Base-by-base conservation (phyloP, 2,329 filamentous ascomycete species). In the Cytospora leucostoma region DNA sequence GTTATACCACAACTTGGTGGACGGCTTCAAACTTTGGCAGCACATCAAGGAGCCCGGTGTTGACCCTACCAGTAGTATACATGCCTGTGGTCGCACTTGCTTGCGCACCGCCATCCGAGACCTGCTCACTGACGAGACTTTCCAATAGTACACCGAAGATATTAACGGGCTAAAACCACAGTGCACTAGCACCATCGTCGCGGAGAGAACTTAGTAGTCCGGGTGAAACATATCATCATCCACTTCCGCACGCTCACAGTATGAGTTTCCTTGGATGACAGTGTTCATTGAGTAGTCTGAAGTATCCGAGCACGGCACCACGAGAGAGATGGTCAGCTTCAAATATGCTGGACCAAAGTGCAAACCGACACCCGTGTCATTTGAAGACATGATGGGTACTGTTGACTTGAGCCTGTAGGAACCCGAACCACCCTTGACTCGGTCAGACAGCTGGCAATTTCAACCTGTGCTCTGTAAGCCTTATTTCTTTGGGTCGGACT, bases 391-490 rank as follows among this genome's bases (percentile, higher is more conserved):
- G 51, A 49, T 15, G 15, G 52, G 51, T 33, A 37, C 40, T 55
- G 38, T 21, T 33, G 21, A 52, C n/a, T 37, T 32, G 7, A 44
- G 38, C 21, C 34, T n/a, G 37, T 4, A 34, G 37, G 21, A 38
- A 21, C 38, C 40, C 33, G 32, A 19, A 32, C 19, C 38, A 40
- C 19, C 59, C 51, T 12, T 50, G 59, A 33, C 51, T 21, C 19
- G n/a, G 40, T 47, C 51, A 44, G n/a, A 7, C 44, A 21, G 38
- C 2, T 61, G 38, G 38, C 40, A 27, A 13, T 32, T 35, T 50
- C 32, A 47, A 27, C 38, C 59, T 55, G 59, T 61, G 40, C 59
- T 55, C 52, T 50, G 51, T 38, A 38, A 55, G 51, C 21, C 52
- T 50, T 52, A 13, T 27, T 55, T 35, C 33, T 32, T 19, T 61